Base-by-base conservation (phyloP, 352 stramenopile species). In the Phytopythium mirpurense region DNA sequence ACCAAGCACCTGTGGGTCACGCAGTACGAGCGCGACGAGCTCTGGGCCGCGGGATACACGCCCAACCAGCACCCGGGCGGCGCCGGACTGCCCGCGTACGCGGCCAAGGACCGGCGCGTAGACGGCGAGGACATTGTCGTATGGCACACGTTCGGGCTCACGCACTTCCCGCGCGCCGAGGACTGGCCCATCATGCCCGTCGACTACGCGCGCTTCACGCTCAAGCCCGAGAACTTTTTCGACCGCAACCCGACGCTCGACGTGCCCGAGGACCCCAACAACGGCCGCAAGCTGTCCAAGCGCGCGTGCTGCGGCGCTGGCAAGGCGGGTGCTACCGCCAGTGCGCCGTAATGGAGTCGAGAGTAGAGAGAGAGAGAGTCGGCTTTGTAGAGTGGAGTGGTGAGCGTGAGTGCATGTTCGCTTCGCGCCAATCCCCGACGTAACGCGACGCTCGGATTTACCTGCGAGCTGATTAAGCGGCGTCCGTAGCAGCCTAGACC, bases 141-240 rank as follows among this genome's bases (percentile, higher is more conserved):
- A 10, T 92, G 82, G 79, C 77, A 89, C 61, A 74, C 72, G 34
- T 93, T 93, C 54, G 82, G 76, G 1, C 65, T 90, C 3, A 77
- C 68, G 23, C 78, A 93, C 62, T 77, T 90, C 36, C 76, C 82
- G 32, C 69, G 77, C 16, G 61, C 70, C 0, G 83, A 93, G 66
- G 78, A 87, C 63, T 86, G 77, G 66, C 81, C 81, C 24, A 67
- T 92, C 24, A 91, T 94, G 81, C 76, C 74, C 10, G 79, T 81
- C 36, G 82, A 93, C 63, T 74, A 71, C 36, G 73, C 77, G n/a
- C 65, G 69, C 31, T 90, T 95, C 57, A 65, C 61, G 36, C 63
- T 95, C 48, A 86, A 76, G 53, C 75, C 80, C 16, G 73, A 88
- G 21, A 65, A 66, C 15, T 89, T 88, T 56, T 85, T 82, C 53